phyloP scores from a whole-genome alignment of 805 yeast genomes.

The Ogataea pignaliae region DNA sequence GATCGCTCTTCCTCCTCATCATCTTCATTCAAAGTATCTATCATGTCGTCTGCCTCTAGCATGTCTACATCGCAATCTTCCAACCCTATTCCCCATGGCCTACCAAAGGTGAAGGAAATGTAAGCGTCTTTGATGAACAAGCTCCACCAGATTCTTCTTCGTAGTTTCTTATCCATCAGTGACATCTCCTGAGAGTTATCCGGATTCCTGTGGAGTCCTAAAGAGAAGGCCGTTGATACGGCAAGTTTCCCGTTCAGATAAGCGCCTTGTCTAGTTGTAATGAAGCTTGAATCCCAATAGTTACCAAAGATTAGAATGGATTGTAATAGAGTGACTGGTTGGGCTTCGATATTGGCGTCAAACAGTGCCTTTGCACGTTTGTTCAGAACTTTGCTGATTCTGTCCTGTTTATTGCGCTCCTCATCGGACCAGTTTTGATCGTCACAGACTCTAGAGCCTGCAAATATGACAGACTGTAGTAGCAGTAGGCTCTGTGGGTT shows the following conservation, averaged over 20 bases:
- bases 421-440: constrained; percentile 47
- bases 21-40: constrained; percentile 49
- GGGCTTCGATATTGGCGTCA: constrained; percentile 65
- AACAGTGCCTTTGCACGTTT: constrained; percentile 71
- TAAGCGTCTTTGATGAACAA: constrained; percentile 63
- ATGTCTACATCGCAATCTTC: constrained; percentile 79
- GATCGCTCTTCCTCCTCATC: constrained; percentile 11
- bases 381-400: constrained; percentile 45
- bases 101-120: constrained; percentile 63
- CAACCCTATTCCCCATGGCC: constrained; percentile 65
- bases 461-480: constrained; percentile 61
- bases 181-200: constrained; percentile 9
- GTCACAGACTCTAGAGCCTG: constrained; percentile 59
- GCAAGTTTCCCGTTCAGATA: constrained; percentile 67
- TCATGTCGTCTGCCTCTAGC: constrained; percentile 60
- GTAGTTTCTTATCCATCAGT: constrained; percentile 34
- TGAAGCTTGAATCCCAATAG: constrained; percentile 73
- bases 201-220: constrained; percentile 62
- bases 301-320: constrained; percentile 58
- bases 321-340: constrained; percentile 58
- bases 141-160: constrained; percentile 77
- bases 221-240: constrained; percentile 65
- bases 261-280: constrained; percentile 58
- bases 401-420: constrained; percentile 37
- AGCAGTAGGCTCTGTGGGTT: constrained; percentile 60